Base-by-base conservation (phyloP, 2,329 filamentous ascomycete species). In the Fusarium buxicola region DNA sequence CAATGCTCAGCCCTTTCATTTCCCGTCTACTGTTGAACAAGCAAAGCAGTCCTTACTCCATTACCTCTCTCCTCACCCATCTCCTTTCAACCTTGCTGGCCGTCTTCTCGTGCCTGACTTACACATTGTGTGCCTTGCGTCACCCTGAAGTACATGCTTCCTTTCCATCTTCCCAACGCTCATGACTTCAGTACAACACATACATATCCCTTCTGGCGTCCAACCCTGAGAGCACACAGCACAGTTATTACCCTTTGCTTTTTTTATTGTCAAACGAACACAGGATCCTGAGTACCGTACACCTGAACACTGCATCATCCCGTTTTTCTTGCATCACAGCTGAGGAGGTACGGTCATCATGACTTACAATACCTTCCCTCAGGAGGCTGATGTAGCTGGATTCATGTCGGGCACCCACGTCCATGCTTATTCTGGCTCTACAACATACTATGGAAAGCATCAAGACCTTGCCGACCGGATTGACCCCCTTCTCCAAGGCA, bases 401-500 rank as follows among this genome's bases (percentile, higher is more conserved):
- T 34, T 46, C 12, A 8, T 16, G 8, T 11, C 24, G 6, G 49
- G 24, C 31, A 30, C 35, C 21, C 39, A 21, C 24, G 55, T 34
- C 10, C 31, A 38, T 8, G 31, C 28, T n/a, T 49, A 50, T 18
- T 4, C 45, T 24, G 7, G 25, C 25, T 34, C 36, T 27, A 21
- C 18, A 38, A 8, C 10, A 12, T 18, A 55, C 12, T 45, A 46
- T 16, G 13, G 16, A 28, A 38, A 55, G n/a, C 18, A 31, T 10
- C 47, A 52, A 40, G 49, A 65, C 9, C 27, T 63, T n/a, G 5
- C 16, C 21, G 36, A 15, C 27, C 61, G 25, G 25, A 63, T 65
- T 45, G 61, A 65, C 32, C 61, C 61, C 28, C 39, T 32, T 40
- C 61, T 65, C 25, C 57, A 55, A 41, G 35, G 28, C n/a, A 15